Conservation (phyloP, 371 early-diverging fungal genomes). For the Quaeritorhiza haematococci region DNA sequence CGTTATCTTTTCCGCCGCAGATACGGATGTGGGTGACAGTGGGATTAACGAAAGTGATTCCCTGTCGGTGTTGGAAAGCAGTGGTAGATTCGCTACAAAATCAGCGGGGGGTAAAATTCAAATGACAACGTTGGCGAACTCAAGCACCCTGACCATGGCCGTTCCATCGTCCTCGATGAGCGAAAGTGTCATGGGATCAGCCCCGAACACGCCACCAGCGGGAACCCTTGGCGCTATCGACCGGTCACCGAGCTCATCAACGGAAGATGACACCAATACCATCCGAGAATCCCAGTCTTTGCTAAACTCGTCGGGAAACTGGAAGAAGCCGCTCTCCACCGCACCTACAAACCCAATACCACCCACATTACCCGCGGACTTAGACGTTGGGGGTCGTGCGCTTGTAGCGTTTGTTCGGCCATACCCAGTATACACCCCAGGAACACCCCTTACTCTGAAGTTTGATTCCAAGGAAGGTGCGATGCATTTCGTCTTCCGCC, state of each 20-base stretch:
- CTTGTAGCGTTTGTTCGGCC: constrained; percentile 30
- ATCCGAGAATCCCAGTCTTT: neutral
- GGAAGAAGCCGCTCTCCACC: neutral
- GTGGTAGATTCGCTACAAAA: too few relatives aligned
- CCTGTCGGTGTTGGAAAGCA: too few relatives aligned
- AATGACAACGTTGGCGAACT: too few relatives aligned
- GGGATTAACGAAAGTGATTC: too few relatives aligned
- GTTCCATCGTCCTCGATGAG: too few relatives aligned
- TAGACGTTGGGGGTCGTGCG: constrained; percentile 30
- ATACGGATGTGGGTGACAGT: too few relatives aligned
- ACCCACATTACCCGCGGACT: constrained; percentile 1
- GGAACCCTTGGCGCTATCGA: too few relatives aligned
- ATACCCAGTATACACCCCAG: constrained; percentile 27
- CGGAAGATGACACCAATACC: neutral
- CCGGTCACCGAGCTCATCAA: neutral
- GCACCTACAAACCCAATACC: neutral
- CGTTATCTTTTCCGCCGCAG: neutral
- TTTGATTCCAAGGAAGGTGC: constrained; percentile 10
- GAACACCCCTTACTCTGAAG: constrained; percentile 13
- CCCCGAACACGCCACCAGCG: too few relatives aligned
- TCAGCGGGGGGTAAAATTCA: too few relatives aligned
- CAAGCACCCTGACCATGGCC: too few relatives aligned
- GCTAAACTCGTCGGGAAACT: neutral
- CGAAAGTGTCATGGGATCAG: too few relatives aligned
- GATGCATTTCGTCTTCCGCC: neutral